Percentiles rank a stretch among this genome's conserved stretches.
phyloP scores from a whole-genome alignment of 202 grass and related monocot genomes.

The Bolboschoenoplectus hybrid region DNA sequence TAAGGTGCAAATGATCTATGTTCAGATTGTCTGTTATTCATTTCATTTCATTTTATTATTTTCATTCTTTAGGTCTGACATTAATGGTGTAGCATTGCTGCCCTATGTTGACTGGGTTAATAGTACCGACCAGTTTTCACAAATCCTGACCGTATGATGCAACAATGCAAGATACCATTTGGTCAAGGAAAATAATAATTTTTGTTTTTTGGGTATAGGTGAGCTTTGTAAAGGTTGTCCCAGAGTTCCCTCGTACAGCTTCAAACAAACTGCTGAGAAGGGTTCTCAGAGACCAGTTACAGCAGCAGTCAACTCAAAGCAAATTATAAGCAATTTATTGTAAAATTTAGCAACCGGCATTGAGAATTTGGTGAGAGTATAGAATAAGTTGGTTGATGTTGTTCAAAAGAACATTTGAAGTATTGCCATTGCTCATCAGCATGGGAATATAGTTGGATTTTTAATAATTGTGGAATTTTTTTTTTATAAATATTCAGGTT shows the following conservation, averaged over 20 bases:
- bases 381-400: slow-evolving; percentile 18
- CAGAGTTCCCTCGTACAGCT: slow-evolving; percentile 83
- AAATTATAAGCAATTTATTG: slow-evolving; percentile 54
- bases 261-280: slow-evolving; percentile 92
- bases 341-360: not conserved
- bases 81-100: not conserved
- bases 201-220: slow-evolving; percentile 51
- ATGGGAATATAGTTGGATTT: not conserved
- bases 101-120: not conserved
- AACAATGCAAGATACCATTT: not conserved
- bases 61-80: not conserved
- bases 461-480: not conserved
- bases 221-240: slow-evolving; percentile 78
- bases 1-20: slow-evolving; percentile 55
- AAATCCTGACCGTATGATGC: slow-evolving; percentile 6
- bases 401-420: slow-evolving; percentile 10
- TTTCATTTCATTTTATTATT: not conserved
- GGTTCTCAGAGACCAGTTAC: slow-evolving; percentile 73
- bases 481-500: too few relatives aligned
- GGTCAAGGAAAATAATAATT: not conserved
- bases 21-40: not conserved
- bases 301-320: slow-evolving; percentile 48
- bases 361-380: not conserved
- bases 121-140: not conserved
- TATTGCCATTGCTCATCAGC: not conserved